These are phyloP conservation scores for Geosiphon pyriformis DNA, from an alignment of 192 early-diverging fungal genomes.

Conservation along the genomic window DNA sequence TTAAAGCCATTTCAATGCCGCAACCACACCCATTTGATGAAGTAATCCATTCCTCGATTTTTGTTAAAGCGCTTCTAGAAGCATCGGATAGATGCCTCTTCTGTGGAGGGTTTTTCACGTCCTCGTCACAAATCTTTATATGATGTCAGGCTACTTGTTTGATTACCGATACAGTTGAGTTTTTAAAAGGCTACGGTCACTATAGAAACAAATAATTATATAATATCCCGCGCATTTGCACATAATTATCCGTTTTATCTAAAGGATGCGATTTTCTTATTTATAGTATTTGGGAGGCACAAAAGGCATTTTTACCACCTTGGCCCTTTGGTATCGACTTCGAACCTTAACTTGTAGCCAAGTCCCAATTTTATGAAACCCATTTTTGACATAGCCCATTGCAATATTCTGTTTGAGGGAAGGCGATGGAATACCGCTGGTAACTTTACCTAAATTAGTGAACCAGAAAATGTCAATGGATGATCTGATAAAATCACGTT, in stretches of 20 bases:
- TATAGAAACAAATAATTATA: no score
- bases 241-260: background rate
- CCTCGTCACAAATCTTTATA: no score
- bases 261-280: constrained; percentile 4
- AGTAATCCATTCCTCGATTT: background rate
- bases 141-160: no score
- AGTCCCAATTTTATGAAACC: constrained; percentile 90
- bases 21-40: background rate
- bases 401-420: constrained; percentile 93
- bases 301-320: constrained; percentile 94
- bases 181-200: no score
- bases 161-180: no score
- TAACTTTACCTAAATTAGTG: constrained; percentile 53
- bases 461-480: background rate
- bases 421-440: constrained; percentile 89
- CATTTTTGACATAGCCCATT: constrained; percentile 91
- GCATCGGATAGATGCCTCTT: background rate
- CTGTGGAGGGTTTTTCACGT: background rate
- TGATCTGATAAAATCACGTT: background rate
- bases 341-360: constrained; percentile 87
- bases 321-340: constrained; percentile 74
- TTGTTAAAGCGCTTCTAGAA: background rate
- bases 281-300: constrained; percentile 79
- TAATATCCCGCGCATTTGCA: no score
- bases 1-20: background rate